phyloP scores from a whole-genome alignment of 108 stramenopile species.

The Fragilariopsis cylindrus region DNA sequence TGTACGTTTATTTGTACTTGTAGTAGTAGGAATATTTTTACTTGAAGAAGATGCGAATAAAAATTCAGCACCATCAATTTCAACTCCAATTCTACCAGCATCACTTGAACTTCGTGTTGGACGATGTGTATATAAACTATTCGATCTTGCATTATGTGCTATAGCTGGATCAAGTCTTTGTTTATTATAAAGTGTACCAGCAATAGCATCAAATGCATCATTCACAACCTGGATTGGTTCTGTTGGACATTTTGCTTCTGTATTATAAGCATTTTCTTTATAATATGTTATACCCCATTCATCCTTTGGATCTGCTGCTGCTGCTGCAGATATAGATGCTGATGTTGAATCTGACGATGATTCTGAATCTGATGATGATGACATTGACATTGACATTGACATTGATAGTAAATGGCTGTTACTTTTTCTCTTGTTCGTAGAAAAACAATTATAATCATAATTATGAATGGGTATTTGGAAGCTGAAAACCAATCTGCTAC shows the following conservation, averaged over 20 bases:
- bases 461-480: too few species aligned
- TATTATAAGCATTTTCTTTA: neutral
- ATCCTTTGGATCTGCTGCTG: neutral
- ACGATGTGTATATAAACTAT: conserved; percentile 51
- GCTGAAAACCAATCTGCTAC: too few species aligned
- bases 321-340: too few species aligned
- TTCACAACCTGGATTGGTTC: conserved; percentile 58
- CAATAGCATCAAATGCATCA: conserved; percentile 55
- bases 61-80: conserved; percentile 63
- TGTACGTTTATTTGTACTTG: neutral
- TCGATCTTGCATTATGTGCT: conserved; percentile 58
- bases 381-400: too few species aligned
- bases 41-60: conserved; percentile 19
- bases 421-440: too few species aligned
- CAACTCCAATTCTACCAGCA: conserved; percentile 68
- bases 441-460: too few species aligned
- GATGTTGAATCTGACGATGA: too few species aligned
- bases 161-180: conserved; percentile 61
- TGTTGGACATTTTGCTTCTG: conserved; percentile 31
- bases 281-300: conserved; percentile 16
- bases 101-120: conserved; percentile 45
- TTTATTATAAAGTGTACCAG: conserved; percentile 52
- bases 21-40: neutral
- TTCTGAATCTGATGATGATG: too few species aligned
- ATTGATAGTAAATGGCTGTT: too few species aligned